Evolutionary conservation across 2,329 filamentous ascomycete species (phyloP), one percentile per base, ranked within the genome.

Genomic region (Aspergillus thermomutatus): DNA sequence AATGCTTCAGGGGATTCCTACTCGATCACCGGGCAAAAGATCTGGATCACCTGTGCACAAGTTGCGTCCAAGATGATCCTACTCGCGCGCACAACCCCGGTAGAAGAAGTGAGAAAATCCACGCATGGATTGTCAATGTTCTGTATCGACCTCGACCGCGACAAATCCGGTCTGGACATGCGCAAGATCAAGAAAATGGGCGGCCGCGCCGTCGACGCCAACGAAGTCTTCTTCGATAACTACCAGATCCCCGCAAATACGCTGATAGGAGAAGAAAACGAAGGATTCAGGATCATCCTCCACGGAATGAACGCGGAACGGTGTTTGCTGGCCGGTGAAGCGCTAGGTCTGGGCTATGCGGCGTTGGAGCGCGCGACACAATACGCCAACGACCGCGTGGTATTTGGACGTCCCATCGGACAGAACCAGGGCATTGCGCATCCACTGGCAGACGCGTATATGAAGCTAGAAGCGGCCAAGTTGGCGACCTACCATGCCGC

Each of bases 11-110:
- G 83, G 0, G 77, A 82, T 14, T 80, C 78, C 3, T 95, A 92
- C 69, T 78, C 75, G 1, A 80, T 95, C 10, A 84, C 84, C 0
- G 90, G 91, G 0, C 89, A 93, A 69, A 95, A 95, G 76, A 92
- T 93, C 54, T 95, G 91, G 91, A 95, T 94, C 54, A 90, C 90
- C 0, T 92, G 86, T 53, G 91, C 91, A 0, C 90, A 95, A 69
- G 88, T 93, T 0, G 90, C 91, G 0, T 81, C 82, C 3, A 90
- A 91, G 66, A 95, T 95, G 90, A 87, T 95, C 3, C 80, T 95
- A 0, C 81, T 96, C 0, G 90, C 90, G 0, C 83, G 91, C 1
- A 95, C 90, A 0, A 90, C 86, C 0, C 83, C 88, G 0, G 63
- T 87, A 0, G 87, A 90, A 51, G 79, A 90, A 57, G 84, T 86